Percentiles rank a stretch among this genome's conserved stretches.
Evolutionary conservation across 2,329 filamentous ascomycete species (phyloP).

Genomic region (Pseudogymnoascus sp.): DNA sequence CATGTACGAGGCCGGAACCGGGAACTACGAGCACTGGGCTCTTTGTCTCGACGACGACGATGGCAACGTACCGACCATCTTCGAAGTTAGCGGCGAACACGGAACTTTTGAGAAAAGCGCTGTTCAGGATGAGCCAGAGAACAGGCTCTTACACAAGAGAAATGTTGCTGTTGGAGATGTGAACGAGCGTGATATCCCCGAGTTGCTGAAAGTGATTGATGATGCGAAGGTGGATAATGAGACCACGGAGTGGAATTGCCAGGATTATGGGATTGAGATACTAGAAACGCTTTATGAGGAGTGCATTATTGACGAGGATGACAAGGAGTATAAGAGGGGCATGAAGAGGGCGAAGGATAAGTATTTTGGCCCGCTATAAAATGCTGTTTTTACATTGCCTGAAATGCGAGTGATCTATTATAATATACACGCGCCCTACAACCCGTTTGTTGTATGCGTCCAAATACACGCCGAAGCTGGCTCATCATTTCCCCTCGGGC

Average conservation of each 20-base stretch:
- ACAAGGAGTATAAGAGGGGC: conserved; percentile 15
- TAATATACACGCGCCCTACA: conserved; percentile 1
- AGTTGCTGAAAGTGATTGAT: conserved; percentile 15
- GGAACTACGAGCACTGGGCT: conserved; percentile 16
- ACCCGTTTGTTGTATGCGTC: neutral
- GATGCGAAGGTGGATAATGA: conserved; percentile 15
- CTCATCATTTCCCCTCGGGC: neutral
- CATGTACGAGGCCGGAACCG: conserved; percentile 12
- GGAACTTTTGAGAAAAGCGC: conserved; percentile 13
- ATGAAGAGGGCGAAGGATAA: conserved; percentile 15
- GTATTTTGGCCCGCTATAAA: conserved; percentile 8
- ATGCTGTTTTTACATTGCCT: neutral
- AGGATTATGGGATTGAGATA: conserved; percentile 16
- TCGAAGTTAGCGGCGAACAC: conserved; percentile 15
- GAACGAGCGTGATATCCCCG: conserved; percentile 14
- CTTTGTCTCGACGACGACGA: conserved; percentile 14
- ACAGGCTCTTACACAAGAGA: neutral
- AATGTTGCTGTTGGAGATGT: conserved; percentile 16
- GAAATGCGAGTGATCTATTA: conserved; percentile 5
- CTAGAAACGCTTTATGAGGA: conserved; percentile 15
- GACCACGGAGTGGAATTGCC: conserved; percentile 16
- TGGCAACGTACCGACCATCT: conserved; percentile 1
- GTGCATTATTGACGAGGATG: conserved; percentile 16
- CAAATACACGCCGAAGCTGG: neutral
- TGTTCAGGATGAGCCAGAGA: neutral